These are phyloP conservation scores for Solanum medicagineum DNA, from an alignment of 257 asterid species.

Conservation along the genomic window DNA sequence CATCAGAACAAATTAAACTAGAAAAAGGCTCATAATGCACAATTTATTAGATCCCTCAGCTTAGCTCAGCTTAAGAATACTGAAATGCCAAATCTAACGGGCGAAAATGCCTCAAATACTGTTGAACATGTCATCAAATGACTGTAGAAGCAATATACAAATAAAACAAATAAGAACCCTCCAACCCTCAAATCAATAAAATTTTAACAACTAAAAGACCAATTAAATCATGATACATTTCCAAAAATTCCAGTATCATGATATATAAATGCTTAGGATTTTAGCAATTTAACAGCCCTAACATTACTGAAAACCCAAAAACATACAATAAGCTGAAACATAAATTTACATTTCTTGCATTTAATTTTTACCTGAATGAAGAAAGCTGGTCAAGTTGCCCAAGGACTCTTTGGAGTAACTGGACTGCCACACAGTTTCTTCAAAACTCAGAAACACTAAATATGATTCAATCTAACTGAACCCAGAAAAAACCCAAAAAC, in stretches of 20 bases:
- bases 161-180: not conserved
- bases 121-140: not conserved
- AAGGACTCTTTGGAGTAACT: not conserved
- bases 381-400: not conserved
- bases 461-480: not conserved
- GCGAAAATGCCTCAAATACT: not conserved
- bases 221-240: not conserved
- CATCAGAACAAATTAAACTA: not conserved
- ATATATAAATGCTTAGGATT: not conserved
- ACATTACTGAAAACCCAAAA: not conserved
- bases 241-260: not conserved
- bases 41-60: not conserved
- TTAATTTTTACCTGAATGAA: constrained; percentile 2
- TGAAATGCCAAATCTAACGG: not conserved
- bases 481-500: not conserved
- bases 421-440: not conserved
- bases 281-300: not conserved
- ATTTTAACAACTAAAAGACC: not conserved
- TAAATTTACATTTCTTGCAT: not conserved
- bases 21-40: not conserved
- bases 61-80: not conserved
- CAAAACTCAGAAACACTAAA: not conserved
- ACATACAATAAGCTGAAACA: not conserved
- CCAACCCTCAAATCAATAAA: not conserved
- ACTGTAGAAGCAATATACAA: not conserved